Evolutionary conservation across 306 rosid species (phyloP), one percentile per base, ranked within the genome.

Genomic region (Malus sylvestris): DNA sequence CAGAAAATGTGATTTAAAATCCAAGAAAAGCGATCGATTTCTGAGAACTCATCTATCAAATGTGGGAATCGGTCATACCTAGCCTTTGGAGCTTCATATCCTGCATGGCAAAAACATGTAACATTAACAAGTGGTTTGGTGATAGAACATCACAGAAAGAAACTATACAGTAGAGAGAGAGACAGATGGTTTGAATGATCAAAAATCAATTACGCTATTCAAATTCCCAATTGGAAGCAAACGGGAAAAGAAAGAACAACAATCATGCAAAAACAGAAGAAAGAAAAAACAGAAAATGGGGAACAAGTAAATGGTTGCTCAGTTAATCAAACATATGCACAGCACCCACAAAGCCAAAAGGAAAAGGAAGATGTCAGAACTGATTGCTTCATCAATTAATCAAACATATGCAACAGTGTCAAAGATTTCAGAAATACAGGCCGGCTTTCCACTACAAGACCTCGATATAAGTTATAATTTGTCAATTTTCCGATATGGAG

Each of bases 51-150:
- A 23, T 69, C 42, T 14, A 15, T 27, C 42, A 58, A 69, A 38
- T 40, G 16, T 8, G 52, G 72, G 30, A 67, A 42, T 35, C 42
- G 64, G 20, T 15, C 67, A 45, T 85, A 84, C 93, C 91, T 89
- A 38, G 86, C 68, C 51, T 79, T 87, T 27, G 90, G 93, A 58
- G 90, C 85, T 77, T 87, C 96, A 76, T 77, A 91, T 40, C 93
- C 91, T 88, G 85, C 52, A 86, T 46, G 63, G 76, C 30, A 79
- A 81, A 40, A 29, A 78, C 18, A 52, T 70, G 32, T 0, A 32
- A 62, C 30, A 52, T 76, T 52, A 52, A 62, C 27, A 35, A 16
- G 68, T 38, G 35, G 52, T 10, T 2, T 19, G 8, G 8, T 38
- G 62, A 13, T 33, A 71, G 22, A 29, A 51, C 23, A 52, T n/a